Percentiles rank a stretch among this genome's conserved stretches.
These are phyloP conservation scores for Viridothelium virens DNA, from an alignment of 495 filamentous ascomycete species.

Conservation along the genomic window DNA sequence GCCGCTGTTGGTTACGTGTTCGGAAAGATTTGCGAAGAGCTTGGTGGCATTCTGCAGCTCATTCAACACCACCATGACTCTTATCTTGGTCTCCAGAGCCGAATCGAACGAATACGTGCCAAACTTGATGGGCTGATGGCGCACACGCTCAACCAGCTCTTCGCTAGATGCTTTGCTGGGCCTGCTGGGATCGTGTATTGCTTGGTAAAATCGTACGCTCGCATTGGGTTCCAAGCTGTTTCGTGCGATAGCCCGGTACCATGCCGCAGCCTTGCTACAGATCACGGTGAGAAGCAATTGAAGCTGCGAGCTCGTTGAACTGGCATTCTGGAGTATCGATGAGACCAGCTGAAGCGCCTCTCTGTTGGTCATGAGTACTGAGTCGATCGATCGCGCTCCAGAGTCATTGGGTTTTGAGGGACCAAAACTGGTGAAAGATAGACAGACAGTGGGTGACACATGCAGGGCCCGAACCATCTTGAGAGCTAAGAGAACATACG, in stretches of 20 bases:
- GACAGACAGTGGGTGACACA: conserved; percentile 13
- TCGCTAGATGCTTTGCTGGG: neutral
- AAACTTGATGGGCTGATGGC: neutral
- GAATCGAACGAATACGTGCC: neutral
- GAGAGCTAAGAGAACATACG: conserved; percentile 13
- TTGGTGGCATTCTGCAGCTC: neutral
- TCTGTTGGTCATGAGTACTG: conserved; percentile 17
- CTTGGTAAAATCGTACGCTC: neutral
- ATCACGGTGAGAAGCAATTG: conserved; percentile 16
- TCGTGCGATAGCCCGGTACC: conserved; percentile 20
- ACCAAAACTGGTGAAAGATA: neutral
- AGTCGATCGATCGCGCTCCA: conserved; percentile 15
- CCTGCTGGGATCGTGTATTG: neutral
- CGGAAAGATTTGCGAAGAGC: neutral
- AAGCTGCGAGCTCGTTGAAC: conserved; percentile 9
- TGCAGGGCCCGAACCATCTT: conserved; percentile 15
- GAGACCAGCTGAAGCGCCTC: conserved; percentile 15
- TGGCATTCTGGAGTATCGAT: conserved; percentile 13
- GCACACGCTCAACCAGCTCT: conserved; percentile 5
- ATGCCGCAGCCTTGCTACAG: conserved; percentile 17
- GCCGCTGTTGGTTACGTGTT: neutral
- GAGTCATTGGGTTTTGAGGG: conserved; percentile 1
- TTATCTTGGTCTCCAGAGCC: conserved; percentile 1
- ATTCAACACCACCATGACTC: neutral
- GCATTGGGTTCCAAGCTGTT: neutral